These are phyloP conservation scores for Herpetomonas muscarum DNA, from an alignment of 208 protist species.

Conservation along the genomic window DNA sequence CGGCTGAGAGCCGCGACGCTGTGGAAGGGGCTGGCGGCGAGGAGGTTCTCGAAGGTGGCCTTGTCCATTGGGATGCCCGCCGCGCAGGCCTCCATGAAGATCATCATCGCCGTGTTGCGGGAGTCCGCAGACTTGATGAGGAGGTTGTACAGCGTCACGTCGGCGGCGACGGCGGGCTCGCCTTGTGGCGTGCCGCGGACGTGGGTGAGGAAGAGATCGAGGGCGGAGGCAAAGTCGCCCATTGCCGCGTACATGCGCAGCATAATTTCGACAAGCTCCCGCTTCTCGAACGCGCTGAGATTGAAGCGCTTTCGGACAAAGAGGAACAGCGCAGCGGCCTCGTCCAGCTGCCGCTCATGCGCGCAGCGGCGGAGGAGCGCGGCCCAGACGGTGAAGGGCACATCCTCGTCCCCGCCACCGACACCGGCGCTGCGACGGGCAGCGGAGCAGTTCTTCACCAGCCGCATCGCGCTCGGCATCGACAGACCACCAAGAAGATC, in stretches of 20 bases:
- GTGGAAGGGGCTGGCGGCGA: slow-evolving; percentile 32
- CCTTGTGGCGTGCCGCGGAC: slow-evolving; percentile 41
- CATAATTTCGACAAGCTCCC: slow-evolving; percentile 84
- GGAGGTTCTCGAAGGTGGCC: slow-evolving; percentile 66
- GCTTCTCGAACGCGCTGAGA: slow-evolving; percentile 42
- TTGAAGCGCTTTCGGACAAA: slow-evolving; percentile 68
- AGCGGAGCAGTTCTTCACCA: slow-evolving; percentile 43
- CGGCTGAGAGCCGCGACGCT: slow-evolving; percentile 51
- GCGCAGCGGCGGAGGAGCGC: slow-evolving; percentile 76
- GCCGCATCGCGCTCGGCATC: slow-evolving; percentile 71
- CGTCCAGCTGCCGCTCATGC: slow-evolving; percentile 63
- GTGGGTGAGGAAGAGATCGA: slow-evolving; percentile 67
- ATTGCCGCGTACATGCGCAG: slow-evolving; percentile 85
- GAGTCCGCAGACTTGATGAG: slow-evolving; percentile 70
- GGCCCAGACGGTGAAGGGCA: slow-evolving; percentile 82
- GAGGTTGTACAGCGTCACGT: slow-evolving; percentile 54
- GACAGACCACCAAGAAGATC: slow-evolving; percentile 75
- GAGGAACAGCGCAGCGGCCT: slow-evolving; percentile 68
- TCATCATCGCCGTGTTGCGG: slow-evolving; percentile 80
- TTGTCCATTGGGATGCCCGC: slow-evolving; percentile 50
- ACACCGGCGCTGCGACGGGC: too few species aligned
- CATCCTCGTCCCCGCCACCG: slow-evolving; percentile 17
- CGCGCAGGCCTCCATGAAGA: slow-evolving; percentile 80
- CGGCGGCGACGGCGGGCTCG: slow-evolving; percentile 44
- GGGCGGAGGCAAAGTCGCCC: slow-evolving; percentile 61